Base-by-base conservation (phyloP, 2,329 filamentous ascomycete species). In the Pseudogymnoascus sp. region DNA sequence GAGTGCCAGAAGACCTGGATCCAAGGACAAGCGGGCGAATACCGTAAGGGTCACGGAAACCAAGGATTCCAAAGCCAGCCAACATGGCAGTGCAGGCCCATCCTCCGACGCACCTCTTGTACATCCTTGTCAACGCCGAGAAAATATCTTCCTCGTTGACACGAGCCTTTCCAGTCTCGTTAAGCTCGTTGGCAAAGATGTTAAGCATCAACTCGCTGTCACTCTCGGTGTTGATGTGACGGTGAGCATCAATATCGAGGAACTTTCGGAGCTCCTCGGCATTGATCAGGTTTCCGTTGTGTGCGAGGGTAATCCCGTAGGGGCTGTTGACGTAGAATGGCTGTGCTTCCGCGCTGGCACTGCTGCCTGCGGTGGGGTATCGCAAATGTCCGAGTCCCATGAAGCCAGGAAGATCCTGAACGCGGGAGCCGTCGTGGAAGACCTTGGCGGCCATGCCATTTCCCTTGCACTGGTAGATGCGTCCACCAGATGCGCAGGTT, bases 301-400 rank as follows among this genome's bases (percentile, higher is more conserved):
- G 87, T 20, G 87, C 83, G 72, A 94, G 83, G 70, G 83, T 89
- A 68, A 95, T 88, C 57, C 91, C 91, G 71, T 91, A 94, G 1
- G 90, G 90, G 62, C 82, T 84, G 77, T 96, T 96, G 69, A 94
- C 90, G 72, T 94, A 96, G 74, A 97, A 96, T 0, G 92, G 92
- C 75, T 96, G 92, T 9, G 90, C 90, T 75, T 96, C 91, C 6
- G 90, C 86, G 70, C 90, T 93, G 62, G 85, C 85, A 67, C 87
- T 89, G 72, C 87, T 94, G 62, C 92, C 92, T 11, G 89, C 89
- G 6, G 92, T 97, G 9, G 92, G 92, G 74, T 97, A 97, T 72
- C 92, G 82, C 67, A 97, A 75, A 74, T 97, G 92, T 41, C 85
- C 88, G 63, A 96, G 81, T 64, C 90, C 91, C 88, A 94, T 92